These are phyloP conservation scores for Abelmoschus esculentus DNA, from an alignment of 345 rosid genomes.

Conservation along the genomic window DNA sequence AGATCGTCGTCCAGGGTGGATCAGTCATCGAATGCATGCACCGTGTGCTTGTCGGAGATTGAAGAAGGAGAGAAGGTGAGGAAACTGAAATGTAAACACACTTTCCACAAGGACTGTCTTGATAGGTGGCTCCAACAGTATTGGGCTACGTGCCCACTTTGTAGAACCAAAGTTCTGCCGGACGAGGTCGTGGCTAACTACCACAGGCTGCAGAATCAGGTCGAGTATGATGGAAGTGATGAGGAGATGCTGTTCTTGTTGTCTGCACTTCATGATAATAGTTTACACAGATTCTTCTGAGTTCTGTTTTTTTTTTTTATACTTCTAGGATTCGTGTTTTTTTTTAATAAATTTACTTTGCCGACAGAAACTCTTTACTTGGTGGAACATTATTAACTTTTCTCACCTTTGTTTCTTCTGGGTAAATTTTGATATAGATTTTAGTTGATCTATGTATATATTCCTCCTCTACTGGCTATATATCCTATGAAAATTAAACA, in stretches of 20 bases:
- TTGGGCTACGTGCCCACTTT: conserved; percentile 46
- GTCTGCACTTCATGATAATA: conserved; percentile 30
- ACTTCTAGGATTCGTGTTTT: not conserved
- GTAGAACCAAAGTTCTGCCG: conserved; percentile 40
- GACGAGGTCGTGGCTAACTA: conserved; percentile 30
- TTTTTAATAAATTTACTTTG: not conserved
- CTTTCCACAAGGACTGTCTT: conserved; percentile 44
- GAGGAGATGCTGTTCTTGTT: conserved; percentile 33
- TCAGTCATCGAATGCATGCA: conserved; percentile 18
- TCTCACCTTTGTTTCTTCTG: not conserved
- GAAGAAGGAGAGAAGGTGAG: conserved; percentile 37
- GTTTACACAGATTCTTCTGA: conserved; percentile 26
- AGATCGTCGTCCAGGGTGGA: not conserved
- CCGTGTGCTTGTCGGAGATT: conserved; percentile 36
- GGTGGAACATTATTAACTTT: not conserved
- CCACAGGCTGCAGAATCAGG: conserved; percentile 15
- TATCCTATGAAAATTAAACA: not conserved
- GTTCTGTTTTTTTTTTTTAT: not conserved
- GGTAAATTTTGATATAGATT: not conserved
- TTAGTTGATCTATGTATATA: not conserved
- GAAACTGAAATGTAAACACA: conserved; percentile 33
- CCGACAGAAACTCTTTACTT: not conserved
- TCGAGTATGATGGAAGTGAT: conserved; percentile 30
- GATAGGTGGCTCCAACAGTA: conserved; percentile 39
- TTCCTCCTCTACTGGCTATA: too few species aligned